These are phyloP conservation scores for Pythium folliculosum DNA, from an alignment of 352 stramenopile genomes.

Conservation along the genomic window DNA sequence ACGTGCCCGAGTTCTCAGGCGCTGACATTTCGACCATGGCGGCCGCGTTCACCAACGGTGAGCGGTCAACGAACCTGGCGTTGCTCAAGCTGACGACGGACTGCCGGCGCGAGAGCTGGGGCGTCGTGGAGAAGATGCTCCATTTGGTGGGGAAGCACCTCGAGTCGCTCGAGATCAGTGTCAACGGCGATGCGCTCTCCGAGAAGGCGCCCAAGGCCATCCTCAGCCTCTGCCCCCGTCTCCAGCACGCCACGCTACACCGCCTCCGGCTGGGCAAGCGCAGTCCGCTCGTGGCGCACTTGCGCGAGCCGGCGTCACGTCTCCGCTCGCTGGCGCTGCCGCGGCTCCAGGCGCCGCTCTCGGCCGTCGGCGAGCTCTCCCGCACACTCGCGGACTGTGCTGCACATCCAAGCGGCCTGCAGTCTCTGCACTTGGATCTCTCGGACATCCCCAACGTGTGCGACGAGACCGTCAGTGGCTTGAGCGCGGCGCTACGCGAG, in stretches of 20 bases:
- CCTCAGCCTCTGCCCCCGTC: neutral
- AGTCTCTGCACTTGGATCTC: slow-evolving; percentile 19
- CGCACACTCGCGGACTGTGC: neutral
- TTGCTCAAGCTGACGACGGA: slow-evolving; percentile 11
- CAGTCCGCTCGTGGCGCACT: slow-evolving; percentile 5
- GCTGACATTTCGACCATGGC: neutral
- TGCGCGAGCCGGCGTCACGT: neutral
- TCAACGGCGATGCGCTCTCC: slow-evolving; percentile 5
- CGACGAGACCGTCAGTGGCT: slow-evolving; percentile 3
- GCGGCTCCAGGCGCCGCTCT: neutral
- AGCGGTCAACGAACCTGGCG: neutral
- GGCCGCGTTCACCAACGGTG: neutral
- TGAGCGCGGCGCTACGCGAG: neutral
- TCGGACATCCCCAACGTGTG: slow-evolving; percentile 7
- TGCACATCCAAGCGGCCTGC: neutral
- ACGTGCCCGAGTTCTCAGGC: slow-evolving; percentile 5
- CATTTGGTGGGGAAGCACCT: slow-evolving; percentile 5
- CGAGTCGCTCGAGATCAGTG: slow-evolving; percentile 4
- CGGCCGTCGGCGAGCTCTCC: neutral
- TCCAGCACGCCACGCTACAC: slow-evolving; percentile 11
- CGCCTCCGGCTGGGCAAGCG: neutral
- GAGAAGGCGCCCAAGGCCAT: slow-evolving; percentile 1
- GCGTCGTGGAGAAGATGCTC: slow-evolving; percentile 1
- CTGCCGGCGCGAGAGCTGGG: slow-evolving; percentile 13
- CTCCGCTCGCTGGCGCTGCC: slow-evolving; percentile 9